Conservation (phyloP, 2,329 filamentous ascomycete species). For the Berkeleyomyces basicola region DNA sequence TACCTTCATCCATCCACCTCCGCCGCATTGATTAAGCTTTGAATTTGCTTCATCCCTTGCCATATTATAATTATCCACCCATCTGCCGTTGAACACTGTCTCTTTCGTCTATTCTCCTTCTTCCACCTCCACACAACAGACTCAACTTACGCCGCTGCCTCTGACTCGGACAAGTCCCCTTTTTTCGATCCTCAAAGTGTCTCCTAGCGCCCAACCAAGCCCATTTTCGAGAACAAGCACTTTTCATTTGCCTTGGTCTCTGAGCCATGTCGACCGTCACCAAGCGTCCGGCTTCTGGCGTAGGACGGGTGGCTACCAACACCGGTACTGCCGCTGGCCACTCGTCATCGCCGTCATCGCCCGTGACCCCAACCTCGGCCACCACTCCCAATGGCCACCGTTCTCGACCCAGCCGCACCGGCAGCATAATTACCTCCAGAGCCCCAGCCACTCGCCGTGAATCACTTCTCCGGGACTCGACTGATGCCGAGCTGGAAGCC, state of each 20-base stretch:
- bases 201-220: background rate
- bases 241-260: background rate
- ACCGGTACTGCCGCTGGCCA: conserved; percentile 29
- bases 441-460: conserved; percentile 47
- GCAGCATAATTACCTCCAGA: conserved; percentile 55
- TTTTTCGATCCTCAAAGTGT: background rate
- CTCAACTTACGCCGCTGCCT: background rate
- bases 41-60: background rate
- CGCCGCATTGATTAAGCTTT: background rate
- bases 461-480: conserved; percentile 26
- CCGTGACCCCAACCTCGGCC: conserved; percentile 18
- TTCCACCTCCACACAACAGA: too few relatives aligned
- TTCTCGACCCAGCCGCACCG: conserved; percentile 41
- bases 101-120: too few relatives aligned
- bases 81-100: too few relatives aligned
- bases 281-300: conserved; percentile 11
- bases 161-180: background rate
- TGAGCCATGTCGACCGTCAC: conserved; percentile 11
- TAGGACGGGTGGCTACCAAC: conserved; percentile 9
- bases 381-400: conserved; percentile 26
- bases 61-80: too few relatives aligned
- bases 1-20: too few relatives aligned
- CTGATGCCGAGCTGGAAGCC: conserved; percentile 48
- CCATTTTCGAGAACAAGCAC: background rate
- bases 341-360: conserved; percentile 21